phyloP scores from a whole-genome alignment of 164 flowering plant genomes.

The Saururus chinensis region DNA sequence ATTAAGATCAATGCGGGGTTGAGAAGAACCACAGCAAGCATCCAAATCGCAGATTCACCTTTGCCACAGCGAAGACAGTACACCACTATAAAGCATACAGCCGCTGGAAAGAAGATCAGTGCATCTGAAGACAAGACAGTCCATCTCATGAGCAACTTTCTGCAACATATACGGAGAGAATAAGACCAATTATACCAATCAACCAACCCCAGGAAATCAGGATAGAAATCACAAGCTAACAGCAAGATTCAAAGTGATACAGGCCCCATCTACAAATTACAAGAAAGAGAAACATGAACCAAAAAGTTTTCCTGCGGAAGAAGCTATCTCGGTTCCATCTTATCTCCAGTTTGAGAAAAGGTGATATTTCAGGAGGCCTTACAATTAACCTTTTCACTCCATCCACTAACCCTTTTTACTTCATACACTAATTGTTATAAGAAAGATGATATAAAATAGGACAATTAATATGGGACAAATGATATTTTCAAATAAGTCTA shows the following conservation, averaged over 20 bases:
- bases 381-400: no score
- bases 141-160: conserved; percentile 92
- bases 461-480: no score
- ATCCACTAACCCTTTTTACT: no score
- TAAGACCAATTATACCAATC: not conserved
- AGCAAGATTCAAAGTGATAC: not conserved
- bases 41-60: conserved; percentile 54
- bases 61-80: conserved; percentile 23
- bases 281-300: not conserved
- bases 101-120: conserved; percentile 74
- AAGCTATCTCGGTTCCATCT: no score
- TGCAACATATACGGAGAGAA: conserved; percentile 20
- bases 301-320: no score
- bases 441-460: no score
- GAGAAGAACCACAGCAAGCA: conserved; percentile 53
- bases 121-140: conserved; percentile 77
- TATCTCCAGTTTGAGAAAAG: no score
- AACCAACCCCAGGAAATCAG: not conserved
- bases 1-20: conserved; percentile 74
- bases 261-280: not conserved
- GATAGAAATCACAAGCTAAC: not conserved
- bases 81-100: conserved; percentile 39
- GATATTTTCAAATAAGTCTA: no score
- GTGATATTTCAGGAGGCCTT: no score
- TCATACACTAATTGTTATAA: no score